These are phyloP conservation scores for Casuarina cunninghamiana DNA, from an alignment of 306 rosid species.

Conservation along the genomic window DNA sequence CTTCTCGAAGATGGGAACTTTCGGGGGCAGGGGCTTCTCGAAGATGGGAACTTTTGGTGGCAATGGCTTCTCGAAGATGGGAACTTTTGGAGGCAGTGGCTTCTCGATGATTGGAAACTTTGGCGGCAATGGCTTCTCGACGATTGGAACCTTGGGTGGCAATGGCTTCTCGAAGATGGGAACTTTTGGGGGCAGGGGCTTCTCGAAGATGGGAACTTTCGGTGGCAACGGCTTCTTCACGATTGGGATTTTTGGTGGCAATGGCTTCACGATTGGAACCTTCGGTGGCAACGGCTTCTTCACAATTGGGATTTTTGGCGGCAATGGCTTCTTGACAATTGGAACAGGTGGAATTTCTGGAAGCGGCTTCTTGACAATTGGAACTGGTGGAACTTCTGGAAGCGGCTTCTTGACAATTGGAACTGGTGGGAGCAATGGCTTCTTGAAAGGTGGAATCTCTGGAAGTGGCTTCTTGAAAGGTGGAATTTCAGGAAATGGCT, in stretches of 20 bases:
- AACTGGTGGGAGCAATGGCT: neutral
- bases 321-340: neutral
- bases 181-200: neutral
- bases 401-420: slow-evolving; percentile 26
- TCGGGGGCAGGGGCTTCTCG: slow-evolving; percentile 13
- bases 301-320: neutral
- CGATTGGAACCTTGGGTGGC: neutral
- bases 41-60: slow-evolving; percentile 1
- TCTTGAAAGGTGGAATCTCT: neutral
- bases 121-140: neutral
- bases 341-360: neutral
- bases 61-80: neutral
- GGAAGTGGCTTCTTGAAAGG: neutral
- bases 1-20: neutral
- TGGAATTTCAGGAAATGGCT: neutral
- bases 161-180: neutral
- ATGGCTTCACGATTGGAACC: neutral
- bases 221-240: slow-evolving; percentile 4
- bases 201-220: slow-evolving; percentile 24
- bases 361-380: neutral
- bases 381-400: neutral
- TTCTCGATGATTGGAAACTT: neutral
- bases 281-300: neutral
- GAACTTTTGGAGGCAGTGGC: neutral
- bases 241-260: neutral